These are phyloP conservation scores for Adansonia rubrostipa DNA, from an alignment of 441 rosid genomes.

Conservation along the genomic window DNA sequence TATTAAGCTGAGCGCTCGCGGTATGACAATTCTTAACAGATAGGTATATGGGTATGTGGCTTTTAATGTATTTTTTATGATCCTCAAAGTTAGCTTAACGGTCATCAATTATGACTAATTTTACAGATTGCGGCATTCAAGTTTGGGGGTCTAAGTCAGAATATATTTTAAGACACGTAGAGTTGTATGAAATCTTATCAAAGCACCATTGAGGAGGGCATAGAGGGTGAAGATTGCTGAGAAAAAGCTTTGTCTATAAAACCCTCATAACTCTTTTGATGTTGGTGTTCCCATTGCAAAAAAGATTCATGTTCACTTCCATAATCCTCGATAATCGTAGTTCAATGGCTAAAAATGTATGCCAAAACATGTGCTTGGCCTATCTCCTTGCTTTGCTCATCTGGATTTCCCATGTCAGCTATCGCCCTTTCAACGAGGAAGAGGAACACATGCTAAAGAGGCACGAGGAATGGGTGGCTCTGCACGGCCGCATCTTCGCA, in stretches of 20 bases:
- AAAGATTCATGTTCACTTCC: slow-evolving; percentile 7
- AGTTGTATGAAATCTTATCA: slow-evolving; percentile 12
- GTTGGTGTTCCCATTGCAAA: neutral
- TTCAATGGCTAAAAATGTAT: slow-evolving; percentile 35
- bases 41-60: neutral
- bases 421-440: slow-evolving; percentile 49
- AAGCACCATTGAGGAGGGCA: neutral
- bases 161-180: slow-evolving; percentile 31
- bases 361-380: slow-evolving; percentile 17
- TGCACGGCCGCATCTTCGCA: slow-evolving; percentile 49
- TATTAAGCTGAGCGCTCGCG: too few species aligned
- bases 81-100: neutral
- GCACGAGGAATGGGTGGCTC: slow-evolving; percentile 55
- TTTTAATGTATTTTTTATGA: neutral
- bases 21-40: too few species aligned
- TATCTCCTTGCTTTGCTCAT: slow-evolving; percentile 39
- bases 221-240: neutral
- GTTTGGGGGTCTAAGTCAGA: slow-evolving; percentile 25
- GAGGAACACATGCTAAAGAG: slow-evolving; percentile 37
- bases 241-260: slow-evolving; percentile 37
- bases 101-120: neutral
- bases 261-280: slow-evolving; percentile 23
- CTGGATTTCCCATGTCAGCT: slow-evolving; percentile 33
- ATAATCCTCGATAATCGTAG: neutral
- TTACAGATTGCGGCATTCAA: neutral